Evolutionary conservation across 805 yeast genomes (phyloP).

Genomic region (Candida quercuum): DNA sequence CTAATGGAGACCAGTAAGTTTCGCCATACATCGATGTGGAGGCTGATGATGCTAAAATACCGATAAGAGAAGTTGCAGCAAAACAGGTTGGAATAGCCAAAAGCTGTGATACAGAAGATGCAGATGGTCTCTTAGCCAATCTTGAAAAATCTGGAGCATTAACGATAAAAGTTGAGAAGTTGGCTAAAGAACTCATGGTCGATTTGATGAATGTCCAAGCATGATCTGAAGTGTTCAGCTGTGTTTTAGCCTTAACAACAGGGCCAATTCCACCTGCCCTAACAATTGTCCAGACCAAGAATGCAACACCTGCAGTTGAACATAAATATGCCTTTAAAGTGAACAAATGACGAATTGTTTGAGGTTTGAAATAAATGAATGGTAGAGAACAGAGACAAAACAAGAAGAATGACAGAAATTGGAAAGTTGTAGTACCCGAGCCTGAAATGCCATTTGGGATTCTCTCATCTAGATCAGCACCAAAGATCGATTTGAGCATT

Average conservation of each 20-base stretch:
- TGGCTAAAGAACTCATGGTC: constrained; percentile 75
- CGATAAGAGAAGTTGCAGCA: constrained; percentile 77
- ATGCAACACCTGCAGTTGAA: constrained; percentile 80
- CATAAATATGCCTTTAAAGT: constrained; percentile 74
- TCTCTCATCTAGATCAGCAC: constrained; percentile 52
- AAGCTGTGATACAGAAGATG: constrained; percentile 52
- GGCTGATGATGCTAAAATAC: constrained; percentile 80
- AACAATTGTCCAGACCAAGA: constrained; percentile 77
- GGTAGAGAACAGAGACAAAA: constrained; percentile 82
- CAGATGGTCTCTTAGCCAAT: constrained; percentile 55
- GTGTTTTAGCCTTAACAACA: constrained; percentile 50
- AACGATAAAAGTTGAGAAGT: constrained; percentile 82
- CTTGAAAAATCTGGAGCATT: constrained; percentile 90
- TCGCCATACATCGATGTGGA: constrained; percentile 61
- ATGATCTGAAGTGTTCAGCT: constrained; percentile 51
- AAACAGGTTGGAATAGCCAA: constrained; percentile 72
- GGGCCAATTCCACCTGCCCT: constrained; percentile 80
- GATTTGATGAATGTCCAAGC: constrained; percentile 83
- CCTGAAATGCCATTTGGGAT: constrained; percentile 58
- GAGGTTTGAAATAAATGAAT: constrained; percentile 77
- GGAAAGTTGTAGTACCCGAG: constrained; percentile 64
- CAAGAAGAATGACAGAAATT: constrained; percentile 70
- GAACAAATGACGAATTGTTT: constrained; percentile 75
- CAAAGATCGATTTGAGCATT: constrained; percentile 75
- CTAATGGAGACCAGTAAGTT: constrained; percentile 81